Percentiles rank a stretch among this genome's conserved stretches.
Evolutionary conservation across 768 basidiomycete genomes (phyloP).

Genomic region (Infundibulicybe gibba): DNA sequence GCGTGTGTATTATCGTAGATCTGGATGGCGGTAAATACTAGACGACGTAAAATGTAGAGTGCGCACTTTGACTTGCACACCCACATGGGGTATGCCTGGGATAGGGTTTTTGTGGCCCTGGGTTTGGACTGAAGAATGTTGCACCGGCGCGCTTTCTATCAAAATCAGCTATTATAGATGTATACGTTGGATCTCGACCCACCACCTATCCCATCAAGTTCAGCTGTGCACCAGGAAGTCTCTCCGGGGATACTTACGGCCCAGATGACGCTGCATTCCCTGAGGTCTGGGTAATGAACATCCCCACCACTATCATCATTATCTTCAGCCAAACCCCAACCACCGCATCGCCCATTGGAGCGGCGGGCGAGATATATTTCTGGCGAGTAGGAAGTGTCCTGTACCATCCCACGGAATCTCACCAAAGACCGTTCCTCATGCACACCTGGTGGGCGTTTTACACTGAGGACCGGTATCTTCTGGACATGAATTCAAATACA

Average conservation of each 20-base stretch:
- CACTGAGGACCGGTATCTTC: conserved; percentile 59
- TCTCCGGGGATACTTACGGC: conserved; percentile 72
- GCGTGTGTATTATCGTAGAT: conserved; percentile 49
- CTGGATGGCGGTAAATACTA: conserved; percentile 26
- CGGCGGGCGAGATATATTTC: conserved; percentile 66
- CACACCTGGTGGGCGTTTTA: conserved; percentile 42
- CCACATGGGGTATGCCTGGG: conserved; percentile 51
- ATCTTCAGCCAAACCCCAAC: conserved; percentile 63
- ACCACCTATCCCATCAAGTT: conserved; percentile 2
- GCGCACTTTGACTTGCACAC: conserved; percentile 67
- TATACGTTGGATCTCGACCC: neutral
- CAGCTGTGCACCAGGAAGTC: conserved; percentile 47
- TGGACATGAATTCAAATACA: conserved; percentile 1
- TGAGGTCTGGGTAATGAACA: conserved; percentile 48
- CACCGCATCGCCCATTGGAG: conserved; percentile 46
- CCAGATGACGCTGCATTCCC: conserved; percentile 67
- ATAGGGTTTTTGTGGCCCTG: conserved; percentile 65
- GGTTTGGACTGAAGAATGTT: conserved; percentile 6
- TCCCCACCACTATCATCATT: conserved; percentile 15
- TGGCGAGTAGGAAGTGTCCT: conserved; percentile 72
- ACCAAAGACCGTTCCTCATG: conserved; percentile 58
- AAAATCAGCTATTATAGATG: neutral
- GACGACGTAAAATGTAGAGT: neutral
- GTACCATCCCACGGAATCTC: conserved; percentile 74
- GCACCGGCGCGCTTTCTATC: neutral